Base-by-base conservation (phyloP, 805 yeast species). In the Myxozyma udenii region DNA sequence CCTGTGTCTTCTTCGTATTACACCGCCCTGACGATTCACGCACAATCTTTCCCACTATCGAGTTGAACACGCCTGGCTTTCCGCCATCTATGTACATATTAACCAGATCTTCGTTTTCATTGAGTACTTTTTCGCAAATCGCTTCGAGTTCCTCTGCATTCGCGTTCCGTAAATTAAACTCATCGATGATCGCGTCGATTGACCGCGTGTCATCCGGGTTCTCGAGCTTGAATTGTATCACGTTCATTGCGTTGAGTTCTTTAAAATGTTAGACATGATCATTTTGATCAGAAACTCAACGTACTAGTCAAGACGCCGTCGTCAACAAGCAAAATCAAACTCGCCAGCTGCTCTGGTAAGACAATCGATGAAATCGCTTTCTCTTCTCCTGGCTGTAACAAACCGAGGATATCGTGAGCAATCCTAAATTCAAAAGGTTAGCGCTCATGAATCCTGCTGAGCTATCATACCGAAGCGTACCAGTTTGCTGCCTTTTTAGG, bases 11-110 rank as follows among this genome's bases (percentile, higher is more conserved):
- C n/a, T 57, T 54, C 12, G 70, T 68, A 12, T 41, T 39, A 24
- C 77, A 71, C 53, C 71, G 76, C 2, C 97, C 97, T 59, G 82
- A 85, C 1, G 87, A 78, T 49, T 75, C 71, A 62, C 81, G 80
- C 95, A 93, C 87, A 18, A 88, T 95, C 64, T 79, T 79, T 0
- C 97, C 98, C 2, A 93, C 76, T 50, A 93, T 71, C 62, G 74
- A 87, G 62, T 88, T 86, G n/a, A 91, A 62, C 11, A 89, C 79
- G 32, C 78, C 78, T 38, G 70, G 68, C 57, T 78, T 80, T 48
- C 82, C 81, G 1, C 89, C 90, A 0, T 69, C 61, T 21, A 65
- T 65, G 24, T 88, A 75, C 45, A 78, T 78, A 18, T 72, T 68
- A 2, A 85, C 86, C 16, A 84, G 78, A 16, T 78, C 78, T 0